These are phyloP conservation scores for Xylaria cubensis DNA, from an alignment of 495 filamentous ascomycete species.

Conservation along the genomic window DNA sequence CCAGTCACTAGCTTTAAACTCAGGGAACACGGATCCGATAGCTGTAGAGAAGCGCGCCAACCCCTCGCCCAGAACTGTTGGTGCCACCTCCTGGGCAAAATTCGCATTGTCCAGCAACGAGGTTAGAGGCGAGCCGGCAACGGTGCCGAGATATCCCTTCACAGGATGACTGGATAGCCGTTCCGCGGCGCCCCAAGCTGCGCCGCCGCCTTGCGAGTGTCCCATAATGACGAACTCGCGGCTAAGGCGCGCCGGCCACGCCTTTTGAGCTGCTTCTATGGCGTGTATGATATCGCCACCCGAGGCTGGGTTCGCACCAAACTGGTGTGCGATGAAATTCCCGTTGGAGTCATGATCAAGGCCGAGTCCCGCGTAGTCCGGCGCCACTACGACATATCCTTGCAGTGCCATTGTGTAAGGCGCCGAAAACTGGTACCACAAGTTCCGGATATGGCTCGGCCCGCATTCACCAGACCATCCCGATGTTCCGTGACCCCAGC, in stretches of 20 bases:
- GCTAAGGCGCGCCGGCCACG: conserved; percentile 42
- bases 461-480: conserved; percentile 38
- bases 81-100: background rate
- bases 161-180: background rate
- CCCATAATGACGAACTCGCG: conserved; percentile 50
- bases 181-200: conserved; percentile 21
- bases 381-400: conserved; percentile 58
- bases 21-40: background rate
- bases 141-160: conserved; percentile 3
- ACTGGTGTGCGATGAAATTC: background rate
- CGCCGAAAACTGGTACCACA: conserved; percentile 51
- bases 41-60: background rate
- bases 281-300: conserved; percentile 35
- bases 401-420: conserved; percentile 48
- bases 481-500: background rate
- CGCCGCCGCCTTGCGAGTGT: conserved; percentile 55
- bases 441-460: conserved; percentile 49
- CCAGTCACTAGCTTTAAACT: background rate
- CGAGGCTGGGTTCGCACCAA: background rate
- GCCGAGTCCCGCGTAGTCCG: conserved; percentile 61
- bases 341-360: conserved; percentile 32
- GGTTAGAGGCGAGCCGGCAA: conserved; percentile 2
- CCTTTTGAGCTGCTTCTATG: conserved; percentile 48
- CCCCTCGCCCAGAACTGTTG: background rate
- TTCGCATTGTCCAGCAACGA: background rate